A percentile compares a stretch with the other conserved stretches of the same genome.
These are phyloP conservation scores for Dunaliella primolecta DNA, from an alignment of 139 green algal genomes.

Conservation along the genomic window DNA sequence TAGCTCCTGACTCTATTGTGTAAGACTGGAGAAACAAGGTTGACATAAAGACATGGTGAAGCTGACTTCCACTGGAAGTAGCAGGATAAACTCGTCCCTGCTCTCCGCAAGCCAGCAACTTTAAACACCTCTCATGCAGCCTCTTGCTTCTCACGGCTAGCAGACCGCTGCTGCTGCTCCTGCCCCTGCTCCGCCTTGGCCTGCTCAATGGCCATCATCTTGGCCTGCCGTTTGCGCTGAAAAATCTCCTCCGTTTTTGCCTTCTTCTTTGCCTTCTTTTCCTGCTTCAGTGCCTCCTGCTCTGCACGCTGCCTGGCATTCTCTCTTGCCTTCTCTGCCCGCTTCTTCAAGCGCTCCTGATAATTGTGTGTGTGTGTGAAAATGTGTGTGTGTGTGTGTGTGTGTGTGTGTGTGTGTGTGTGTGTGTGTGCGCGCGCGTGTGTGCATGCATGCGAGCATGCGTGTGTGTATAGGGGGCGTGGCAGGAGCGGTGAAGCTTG, in stretches of 20 bases:
- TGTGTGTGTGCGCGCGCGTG: background rate
- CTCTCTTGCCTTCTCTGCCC: background rate
- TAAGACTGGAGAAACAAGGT: no score
- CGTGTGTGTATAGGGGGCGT: background rate
- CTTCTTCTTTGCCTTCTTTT: background rate
- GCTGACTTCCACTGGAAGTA: no score
- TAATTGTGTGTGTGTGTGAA: background rate
- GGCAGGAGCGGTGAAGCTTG: no score
- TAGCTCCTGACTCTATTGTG: no score
- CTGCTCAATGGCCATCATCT: no score
- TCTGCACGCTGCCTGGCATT: background rate
- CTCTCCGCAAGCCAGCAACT: no score
- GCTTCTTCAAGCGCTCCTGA: background rate
- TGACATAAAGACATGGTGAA: no score
- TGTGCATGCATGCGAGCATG: background rate
- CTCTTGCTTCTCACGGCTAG: no score
- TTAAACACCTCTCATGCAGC: no score
- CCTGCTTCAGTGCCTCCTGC: background rate
- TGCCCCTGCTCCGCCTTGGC: no score
- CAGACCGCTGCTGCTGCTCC: no score
- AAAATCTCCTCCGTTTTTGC: background rate
- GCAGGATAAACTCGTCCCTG: no score
- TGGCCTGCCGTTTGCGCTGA: background rate
- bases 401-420: background rate
- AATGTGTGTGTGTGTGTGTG: background rate